Base-by-base conservation (phyloP, 2,329 filamentous ascomycete genomes). In the Cladosporium sp. region DNA sequence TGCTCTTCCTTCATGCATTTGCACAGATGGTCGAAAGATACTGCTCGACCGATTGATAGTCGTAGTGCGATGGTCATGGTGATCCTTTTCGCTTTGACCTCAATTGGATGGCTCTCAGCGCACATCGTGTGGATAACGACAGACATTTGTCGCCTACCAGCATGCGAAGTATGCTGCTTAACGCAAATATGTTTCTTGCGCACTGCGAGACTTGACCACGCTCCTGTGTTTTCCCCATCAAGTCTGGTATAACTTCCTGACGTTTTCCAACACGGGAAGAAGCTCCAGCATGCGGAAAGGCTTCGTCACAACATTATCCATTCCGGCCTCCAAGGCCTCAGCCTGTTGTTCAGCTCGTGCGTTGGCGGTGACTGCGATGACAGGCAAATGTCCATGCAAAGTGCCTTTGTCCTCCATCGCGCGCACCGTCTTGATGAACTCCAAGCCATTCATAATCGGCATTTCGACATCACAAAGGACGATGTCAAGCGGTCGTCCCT, bases 401-500 rank as follows among this genome's bases (percentile, higher is more conserved):
- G 76, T 80, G 15, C 84, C 83, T 47, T 82, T 77, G 40, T 73
- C 74, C 68, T 92, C 87, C 39, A 89, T 75, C 56, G 85, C 80
- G 22, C 89, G 81, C 51, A 92, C 90, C 58, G 77, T 81, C 42
- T 80, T 78, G 8, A 88, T 84, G 61, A 88, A 90, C 3, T 86
- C 86, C 70, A 88, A 83, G 37, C 89, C 89, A 66, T 91, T 87
- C 89, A 92, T 91, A 45, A 90, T 80, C 0, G 89, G 89, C 88
- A 92, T 91, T 68, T 91, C 88, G 37, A 91, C 78, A 67, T 92
- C 88, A 88, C 91, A 90, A 3, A 91, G 72, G 12, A 91, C 85
- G 42, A 90, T 42, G 11, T 58, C 52, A 3, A 66, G 55, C 0
- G 61, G 64, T 17, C 60, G 63, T 8, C 54, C 54, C 3, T 28